phyloP scores from a whole-genome alignment of 805 yeast genomes.

The Lachancea quebecensis region DNA sequence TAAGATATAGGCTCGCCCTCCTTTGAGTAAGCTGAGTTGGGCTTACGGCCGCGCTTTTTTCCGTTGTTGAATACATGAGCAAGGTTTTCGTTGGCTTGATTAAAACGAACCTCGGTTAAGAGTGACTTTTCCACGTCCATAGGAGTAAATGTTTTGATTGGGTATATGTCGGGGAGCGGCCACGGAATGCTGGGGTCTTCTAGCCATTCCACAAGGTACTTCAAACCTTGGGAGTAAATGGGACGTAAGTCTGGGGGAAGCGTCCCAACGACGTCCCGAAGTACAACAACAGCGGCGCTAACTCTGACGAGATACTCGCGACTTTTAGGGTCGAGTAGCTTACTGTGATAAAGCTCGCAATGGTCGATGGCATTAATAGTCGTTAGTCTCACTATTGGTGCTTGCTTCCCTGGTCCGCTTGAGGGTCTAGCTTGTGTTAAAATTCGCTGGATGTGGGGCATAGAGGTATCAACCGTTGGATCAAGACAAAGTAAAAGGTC shows the following conservation, averaged over 20 bases:
- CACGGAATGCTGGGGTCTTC: slow-evolving; percentile 43
- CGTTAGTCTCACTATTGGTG: slow-evolving; percentile 62
- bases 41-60: slow-evolving; percentile 25
- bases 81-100: slow-evolving; percentile 36
- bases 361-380: slow-evolving; percentile 84
- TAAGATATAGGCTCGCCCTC: slow-evolving; percentile 28
- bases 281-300: slow-evolving; percentile 74
- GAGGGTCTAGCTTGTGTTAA: slow-evolving; percentile 26
- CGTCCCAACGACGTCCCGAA: slow-evolving; percentile 75
- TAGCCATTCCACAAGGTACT: slow-evolving; percentile 58
- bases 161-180: slow-evolving; percentile 73
- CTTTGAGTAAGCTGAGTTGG: slow-evolving; percentile 12
- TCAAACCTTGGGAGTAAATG: slow-evolving; percentile 58
- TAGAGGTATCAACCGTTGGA: slow-evolving; percentile 43
- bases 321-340: slow-evolving; percentile 24
- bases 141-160: slow-evolving; percentile 55
- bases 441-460: slow-evolving; percentile 29
- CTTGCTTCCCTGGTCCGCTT: slow-evolving; percentile 23
- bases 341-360: slow-evolving; percentile 48
- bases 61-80: slow-evolving; percentile 31
- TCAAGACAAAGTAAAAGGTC: slow-evolving; percentile 63
- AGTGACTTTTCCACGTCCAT: slow-evolving; percentile 75
- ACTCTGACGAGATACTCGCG: slow-evolving; percentile 53
- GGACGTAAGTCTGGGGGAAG: slow-evolving; percentile 76
- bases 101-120: slow-evolving; percentile 65